Base-by-base conservation (phyloP, 2,329 filamentous ascomycete genomes). In the Aspergillus sojae region DNA sequence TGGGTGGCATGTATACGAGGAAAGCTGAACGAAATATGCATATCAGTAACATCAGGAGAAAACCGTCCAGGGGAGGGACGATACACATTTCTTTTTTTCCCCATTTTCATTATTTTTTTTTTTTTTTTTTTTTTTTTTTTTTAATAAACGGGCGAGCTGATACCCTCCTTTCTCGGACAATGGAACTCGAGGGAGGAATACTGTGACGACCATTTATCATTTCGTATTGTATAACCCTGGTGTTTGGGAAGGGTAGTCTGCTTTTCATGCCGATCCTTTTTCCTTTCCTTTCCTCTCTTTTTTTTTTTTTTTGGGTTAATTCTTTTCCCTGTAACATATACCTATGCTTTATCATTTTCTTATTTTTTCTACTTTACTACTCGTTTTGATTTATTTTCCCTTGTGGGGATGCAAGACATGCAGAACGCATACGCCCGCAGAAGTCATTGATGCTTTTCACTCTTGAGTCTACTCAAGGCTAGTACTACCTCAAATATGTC, bases 1-100 rank as follows among this genome's bases (percentile, higher is more conserved):
- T 65, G 85, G 84, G 55, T 89, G 87, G 87, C 81, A 82, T 75
- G 85, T 89, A 56, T 89, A 89, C 74, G 78, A 82, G 62, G 81
- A 82, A 70, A 74, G 69, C 58, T 80, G 71, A 76, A 56, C 46
- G 60, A 66, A 56, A 21, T 58, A n/a, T 34, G 19, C 28, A 50
- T 41, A 26, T 45, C 32, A 23, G 55, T 58, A 61, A 60, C 59
- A 63, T 45, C 43, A 14, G 48, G 48, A 30, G n/a, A 32, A 34
- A 41, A 36, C 30, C 30, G 30, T 39, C 41, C 36, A 16, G 30
- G 9, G 39, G 28, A 23, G 23, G 39, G 53, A 50, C 53, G 32
- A 46, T 63, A 63, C 26, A 56, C 41, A 59, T 60, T 67, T 63
- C 45, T 7, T 16, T 39, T 39, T 65, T 12, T 1, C 32, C 10